These are phyloP conservation scores for Aristolochia fimbriata DNA, from an alignment of 164 flowering plant genomes.

Conservation along the genomic window DNA sequence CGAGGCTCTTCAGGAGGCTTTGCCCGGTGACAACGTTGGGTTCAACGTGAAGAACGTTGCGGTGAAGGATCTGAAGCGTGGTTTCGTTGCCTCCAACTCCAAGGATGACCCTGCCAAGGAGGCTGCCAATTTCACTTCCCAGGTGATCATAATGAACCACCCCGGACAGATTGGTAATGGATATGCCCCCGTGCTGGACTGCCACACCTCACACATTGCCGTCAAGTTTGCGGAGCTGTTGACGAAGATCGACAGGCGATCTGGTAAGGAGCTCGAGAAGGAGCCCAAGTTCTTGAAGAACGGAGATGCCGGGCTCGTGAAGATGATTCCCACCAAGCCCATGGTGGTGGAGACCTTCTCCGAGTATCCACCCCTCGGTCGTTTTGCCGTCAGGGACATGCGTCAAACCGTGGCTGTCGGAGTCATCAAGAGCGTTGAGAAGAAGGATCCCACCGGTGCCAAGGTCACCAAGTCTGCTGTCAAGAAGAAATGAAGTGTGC, in stretches of 20 bases:
- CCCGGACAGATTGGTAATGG: conserved; percentile 15
- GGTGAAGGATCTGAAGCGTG: conserved; percentile 53
- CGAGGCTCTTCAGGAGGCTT: conserved; percentile 48
- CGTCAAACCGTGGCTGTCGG: conserved; percentile 9
- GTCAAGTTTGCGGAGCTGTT: conserved; percentile 11
- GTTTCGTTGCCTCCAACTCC: conserved; percentile 48
- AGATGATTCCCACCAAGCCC: conserved; percentile 22
- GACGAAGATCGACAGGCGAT: conserved; percentile 17
- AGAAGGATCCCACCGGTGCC: conserved; percentile 10
- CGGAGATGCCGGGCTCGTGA: conserved; percentile 18
- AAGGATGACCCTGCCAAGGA: conserved; percentile 47
- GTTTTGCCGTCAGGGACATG: conserved; percentile 13
- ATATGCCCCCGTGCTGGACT: conserved; percentile 14
- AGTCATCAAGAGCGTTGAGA: conserved; percentile 13
- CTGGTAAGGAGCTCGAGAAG: conserved; percentile 15
- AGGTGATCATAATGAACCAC: conserved; percentile 14
- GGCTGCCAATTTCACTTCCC: conserved; percentile 17
- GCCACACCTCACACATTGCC: conserved; percentile 18
- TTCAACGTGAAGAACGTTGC: conserved; percentile 56
- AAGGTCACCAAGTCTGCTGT: conserved; percentile 12
- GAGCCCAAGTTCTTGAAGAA: conserved; percentile 21
- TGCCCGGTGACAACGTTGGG: conserved; percentile 56
- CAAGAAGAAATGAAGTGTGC: conserved; percentile 7
- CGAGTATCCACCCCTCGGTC: conserved; percentile 8
- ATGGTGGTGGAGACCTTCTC: conserved; percentile 16